phyloP scores from a whole-genome alignment of 2,329 filamentous ascomycete species.

The Colletotrichum viniferum region DNA sequence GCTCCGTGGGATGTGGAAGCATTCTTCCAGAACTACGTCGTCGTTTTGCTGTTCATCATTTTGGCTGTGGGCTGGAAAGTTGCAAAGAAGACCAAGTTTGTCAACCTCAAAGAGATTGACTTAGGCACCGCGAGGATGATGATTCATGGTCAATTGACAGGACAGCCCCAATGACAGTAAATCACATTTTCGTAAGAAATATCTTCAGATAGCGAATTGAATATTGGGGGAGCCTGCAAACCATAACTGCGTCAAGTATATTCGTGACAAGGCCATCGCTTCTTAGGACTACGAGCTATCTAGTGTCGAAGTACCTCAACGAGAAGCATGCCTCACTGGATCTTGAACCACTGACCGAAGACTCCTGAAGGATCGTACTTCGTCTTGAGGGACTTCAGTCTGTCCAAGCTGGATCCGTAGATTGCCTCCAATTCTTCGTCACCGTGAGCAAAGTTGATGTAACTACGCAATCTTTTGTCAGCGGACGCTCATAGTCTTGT shows the following conservation, averaged over 20 bases:
- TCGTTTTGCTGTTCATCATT: background rate
- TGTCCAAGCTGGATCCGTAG: conserved; percentile 28
- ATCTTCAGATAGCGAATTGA: too few species aligned
- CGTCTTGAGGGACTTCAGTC: conserved; percentile 29
- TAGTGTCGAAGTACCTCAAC: accelerated
- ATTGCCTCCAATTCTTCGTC: conserved; percentile 30
- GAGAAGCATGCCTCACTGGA: background rate
- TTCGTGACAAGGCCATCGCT: background rate
- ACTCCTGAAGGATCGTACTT: conserved; percentile 29
- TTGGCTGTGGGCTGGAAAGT: background rate
- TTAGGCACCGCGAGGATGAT: background rate
- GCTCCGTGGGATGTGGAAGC: background rate
- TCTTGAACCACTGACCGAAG: conserved; percentile 33
- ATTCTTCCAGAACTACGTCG: background rate
- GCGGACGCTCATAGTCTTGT: accelerated
- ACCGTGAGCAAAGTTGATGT: conserved; percentile 37
- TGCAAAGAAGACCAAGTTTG: background rate
- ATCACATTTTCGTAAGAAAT: background rate
- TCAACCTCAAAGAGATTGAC: background rate
- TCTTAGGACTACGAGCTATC: accelerated
- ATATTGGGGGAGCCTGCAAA: too few species aligned
- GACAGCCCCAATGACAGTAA: background rate
- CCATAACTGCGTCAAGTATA: background rate
- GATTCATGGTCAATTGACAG: background rate
- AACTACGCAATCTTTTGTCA: background rate